These are phyloP conservation scores for Aspergillus panamensis DNA, from an alignment of 495 filamentous ascomycete genomes.

Conservation along the genomic window DNA sequence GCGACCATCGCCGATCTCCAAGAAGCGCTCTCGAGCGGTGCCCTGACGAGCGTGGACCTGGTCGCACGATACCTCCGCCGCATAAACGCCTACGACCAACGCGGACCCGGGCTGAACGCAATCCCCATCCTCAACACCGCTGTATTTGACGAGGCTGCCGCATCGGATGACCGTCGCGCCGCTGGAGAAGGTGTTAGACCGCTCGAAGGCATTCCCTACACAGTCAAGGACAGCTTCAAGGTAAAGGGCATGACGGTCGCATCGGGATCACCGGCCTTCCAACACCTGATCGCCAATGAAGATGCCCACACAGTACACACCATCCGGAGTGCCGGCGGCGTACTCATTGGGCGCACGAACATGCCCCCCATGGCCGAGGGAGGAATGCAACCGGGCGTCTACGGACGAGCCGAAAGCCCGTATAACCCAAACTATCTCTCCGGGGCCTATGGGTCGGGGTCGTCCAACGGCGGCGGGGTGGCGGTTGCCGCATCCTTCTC, in stretches of 20 bases:
- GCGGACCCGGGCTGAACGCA: slow-evolving; percentile 25
- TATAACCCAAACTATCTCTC: slow-evolving; percentile 28
- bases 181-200: slow-evolving; percentile 33
- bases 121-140: slow-evolving; percentile 27
- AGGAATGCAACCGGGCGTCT: slow-evolving; percentile 34
- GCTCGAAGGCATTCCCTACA: slow-evolving; percentile 66
- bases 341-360: slow-evolving; percentile 53
- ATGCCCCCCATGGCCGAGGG: slow-evolving; percentile 36
- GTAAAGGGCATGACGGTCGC: slow-evolving; percentile 62
- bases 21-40: not conserved
- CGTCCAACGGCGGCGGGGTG: slow-evolving; percentile 24
- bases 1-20: not conserved
- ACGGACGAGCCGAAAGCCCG: slow-evolving; percentile 31
- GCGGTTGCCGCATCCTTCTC: not conserved
- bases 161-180: slow-evolving; percentile 28
- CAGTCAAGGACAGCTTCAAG: slow-evolving; percentile 67
- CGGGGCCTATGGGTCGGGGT: slow-evolving; percentile 31
- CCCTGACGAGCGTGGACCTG: slow-evolving; percentile 43
- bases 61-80: slow-evolving; percentile 47
- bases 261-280: slow-evolving; percentile 49
- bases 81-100: slow-evolving; percentile 29
- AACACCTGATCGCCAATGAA: slow-evolving; percentile 57
- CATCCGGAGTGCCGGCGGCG: slow-evolving; percentile 58
- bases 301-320: slow-evolving; percentile 50
- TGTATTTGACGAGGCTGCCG: slow-evolving; percentile 26